phyloP scores from a whole-genome alignment of 495 filamentous ascomycete species.

The Penicillium herquei region DNA sequence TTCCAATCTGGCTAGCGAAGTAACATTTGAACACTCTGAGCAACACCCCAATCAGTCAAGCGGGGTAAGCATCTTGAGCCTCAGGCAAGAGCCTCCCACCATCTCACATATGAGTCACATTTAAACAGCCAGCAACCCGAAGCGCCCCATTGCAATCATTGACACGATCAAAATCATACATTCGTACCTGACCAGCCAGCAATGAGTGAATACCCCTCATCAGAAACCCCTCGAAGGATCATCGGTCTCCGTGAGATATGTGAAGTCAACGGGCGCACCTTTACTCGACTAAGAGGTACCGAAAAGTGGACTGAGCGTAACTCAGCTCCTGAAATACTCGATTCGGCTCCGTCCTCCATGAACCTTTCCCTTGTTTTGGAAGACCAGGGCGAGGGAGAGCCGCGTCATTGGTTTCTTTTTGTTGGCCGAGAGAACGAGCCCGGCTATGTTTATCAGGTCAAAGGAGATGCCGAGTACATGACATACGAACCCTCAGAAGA shows the following conservation, averaged over 20 bases:
- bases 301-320: constrained; percentile 9
- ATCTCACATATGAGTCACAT: too few species aligned
- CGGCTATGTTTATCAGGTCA: constrained; percentile 18
- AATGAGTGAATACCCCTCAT: constrained; percentile 7
- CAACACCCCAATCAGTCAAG: too few species aligned
- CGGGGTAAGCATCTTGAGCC: too few species aligned
- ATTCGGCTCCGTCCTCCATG: background rate
- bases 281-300: constrained; percentile 8
- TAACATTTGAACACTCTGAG: too few species aligned
- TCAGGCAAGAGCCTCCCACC: too few species aligned
- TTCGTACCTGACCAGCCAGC: too few species aligned
- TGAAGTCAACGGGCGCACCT: constrained; percentile 17
- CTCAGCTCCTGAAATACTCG: background rate
- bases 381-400: constrained; percentile 16
- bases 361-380: constrained; percentile 20
- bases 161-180: too few species aligned
- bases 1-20: too few species aligned
- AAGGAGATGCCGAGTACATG: constrained; percentile 23
- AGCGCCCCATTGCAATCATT: too few species aligned
- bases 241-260: constrained; percentile 20
- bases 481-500: constrained; percentile 18
- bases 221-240: constrained; percentile 5
- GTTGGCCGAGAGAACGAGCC: constrained; percentile 18
- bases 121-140: too few species aligned
- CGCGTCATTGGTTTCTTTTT: constrained; percentile 24